Percentiles rank a stretch among this genome's conserved stretches.
phyloP scores from a whole-genome alignment of 306 rosid genomes.

The Quillaja saponaria region DNA sequence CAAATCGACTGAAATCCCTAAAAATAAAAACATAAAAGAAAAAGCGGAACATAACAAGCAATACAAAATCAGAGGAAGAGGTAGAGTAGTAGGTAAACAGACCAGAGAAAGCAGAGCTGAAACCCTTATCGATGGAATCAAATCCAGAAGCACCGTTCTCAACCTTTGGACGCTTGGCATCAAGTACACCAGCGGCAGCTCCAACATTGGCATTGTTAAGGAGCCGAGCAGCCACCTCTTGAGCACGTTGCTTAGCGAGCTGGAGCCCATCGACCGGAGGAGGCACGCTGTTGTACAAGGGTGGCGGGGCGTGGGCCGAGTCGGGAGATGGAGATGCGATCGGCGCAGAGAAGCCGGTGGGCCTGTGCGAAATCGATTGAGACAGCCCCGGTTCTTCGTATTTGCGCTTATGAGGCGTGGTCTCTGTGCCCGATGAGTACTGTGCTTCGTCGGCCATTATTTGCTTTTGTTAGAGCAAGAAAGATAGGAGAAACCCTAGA shows the following conservation, averaged over 20 bases:
- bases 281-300: conserved; percentile 63
- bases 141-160: conserved; percentile 73
- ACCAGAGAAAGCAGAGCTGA: conserved; percentile 20
- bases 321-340: conserved; percentile 55
- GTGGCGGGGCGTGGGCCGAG: conserved; percentile 36
- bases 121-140: conserved; percentile 66
- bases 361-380: conserved; percentile 42
- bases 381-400: conserved; percentile 67
- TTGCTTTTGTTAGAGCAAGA: neutral
- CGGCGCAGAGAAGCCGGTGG: conserved; percentile 74
- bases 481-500: conserved; percentile 53
- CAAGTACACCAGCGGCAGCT: conserved; percentile 40
- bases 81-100: neutral
- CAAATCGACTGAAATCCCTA: neutral
- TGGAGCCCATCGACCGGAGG: conserved; percentile 70
- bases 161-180: conserved; percentile 74
- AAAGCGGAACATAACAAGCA: too few relatives aligned
- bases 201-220: conserved; percentile 41
- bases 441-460: conserved; percentile 76
- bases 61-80: neutral
- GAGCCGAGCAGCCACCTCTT: conserved; percentile 93
- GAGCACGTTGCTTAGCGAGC: conserved; percentile 90
- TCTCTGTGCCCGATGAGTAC: conserved; percentile 56
- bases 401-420: conserved; percentile 67
- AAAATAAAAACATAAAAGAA: neutral